Evolutionary conservation across 106 monocot species (phyloP), one percentile per base, ranked within the genome.

Genomic region (Gastrodia elata): DNA sequence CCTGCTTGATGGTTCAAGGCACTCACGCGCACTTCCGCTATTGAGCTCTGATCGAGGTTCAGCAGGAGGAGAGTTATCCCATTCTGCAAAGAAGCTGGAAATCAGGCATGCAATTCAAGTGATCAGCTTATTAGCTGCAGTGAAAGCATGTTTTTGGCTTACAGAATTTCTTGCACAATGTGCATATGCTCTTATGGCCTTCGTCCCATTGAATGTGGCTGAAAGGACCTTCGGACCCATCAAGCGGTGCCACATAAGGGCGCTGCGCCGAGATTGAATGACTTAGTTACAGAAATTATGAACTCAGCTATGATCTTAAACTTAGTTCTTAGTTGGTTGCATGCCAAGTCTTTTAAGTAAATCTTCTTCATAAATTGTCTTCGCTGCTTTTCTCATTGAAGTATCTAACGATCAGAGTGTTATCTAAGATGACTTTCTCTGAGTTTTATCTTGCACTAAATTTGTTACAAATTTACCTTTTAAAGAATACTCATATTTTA

Each of bases 171-270:
- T 91, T 35, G 94, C 79, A 38, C 94, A 94, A 38, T 94, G 94
- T 13, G 89, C 87, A 46, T 94, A 94, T 43, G 89, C 82, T 36
- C 94, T 64, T 36, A 86, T 81, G 34, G 80, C 89, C 67, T 78
- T 82, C 36, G 84, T 81, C 35, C 85, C 91, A 1, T 71, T 84
- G 78, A 94, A 91, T n/a, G 71, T 85, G 39, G 89, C 76, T 9
- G 80, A 67, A 7, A 94, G 79, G 43, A 84, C 88, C 6, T 76
- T 87, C 28, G 35, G 84, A n/a, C 89, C 91, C 91, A 94, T 94
- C 38, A 94, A 71, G 38, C 88, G 84, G 83, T 94, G 94, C 94
- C 94, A 94, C 10, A 93, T 73, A 35, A 93, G 85, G 71, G 93
- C 93, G 76, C 93, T 93, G 87, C 68, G 80, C n/a, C n/a, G 38